Percentiles rank a stretch among this genome's conserved stretches.
Evolutionary conservation across 176 grass and related monocot species (phyloP).

Genomic region (Poa annua): DNA sequence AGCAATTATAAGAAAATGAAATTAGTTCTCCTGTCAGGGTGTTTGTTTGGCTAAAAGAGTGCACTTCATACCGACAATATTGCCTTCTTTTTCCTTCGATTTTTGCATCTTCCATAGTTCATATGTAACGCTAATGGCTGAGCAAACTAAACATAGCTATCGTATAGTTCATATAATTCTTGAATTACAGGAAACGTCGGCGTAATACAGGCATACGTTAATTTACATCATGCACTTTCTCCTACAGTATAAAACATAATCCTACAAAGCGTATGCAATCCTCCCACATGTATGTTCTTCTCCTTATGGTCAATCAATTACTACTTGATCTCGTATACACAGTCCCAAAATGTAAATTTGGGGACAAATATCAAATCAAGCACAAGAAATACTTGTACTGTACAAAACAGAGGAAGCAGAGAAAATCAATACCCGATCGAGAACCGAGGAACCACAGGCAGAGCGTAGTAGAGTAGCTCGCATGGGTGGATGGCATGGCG

Average conservation of each 20-base stretch:
- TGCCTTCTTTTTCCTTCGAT: neutral
- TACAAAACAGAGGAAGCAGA: neutral
- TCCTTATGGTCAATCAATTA: constrained; percentile 17
- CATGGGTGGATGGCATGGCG: neutral
- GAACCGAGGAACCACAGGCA: constrained; percentile 16
- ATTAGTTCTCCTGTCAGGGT: neutral
- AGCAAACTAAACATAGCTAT: neutral
- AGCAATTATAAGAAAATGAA: neutral
- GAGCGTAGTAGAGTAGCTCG: neutral
- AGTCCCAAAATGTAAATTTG: neutral
- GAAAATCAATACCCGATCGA: constrained; percentile 1
- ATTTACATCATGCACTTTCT: constrained; percentile 9
- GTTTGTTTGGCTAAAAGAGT: too few species aligned
- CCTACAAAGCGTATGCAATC: constrained; percentile 5
- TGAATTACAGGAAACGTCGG: neutral
- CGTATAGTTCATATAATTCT: neutral
- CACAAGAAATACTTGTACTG: constrained; percentile 26
- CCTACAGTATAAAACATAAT: too few species aligned
- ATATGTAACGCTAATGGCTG: neutral
- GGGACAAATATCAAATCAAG: constrained; percentile 40
- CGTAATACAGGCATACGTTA: neutral
- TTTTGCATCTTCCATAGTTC: neutral
- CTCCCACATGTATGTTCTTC: neutral
- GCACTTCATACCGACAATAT: neutral
- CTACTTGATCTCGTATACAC: constrained; percentile 30